phyloP scores from a whole-genome alignment of 345 rosid species.

The Pistacia integerrima region DNA sequence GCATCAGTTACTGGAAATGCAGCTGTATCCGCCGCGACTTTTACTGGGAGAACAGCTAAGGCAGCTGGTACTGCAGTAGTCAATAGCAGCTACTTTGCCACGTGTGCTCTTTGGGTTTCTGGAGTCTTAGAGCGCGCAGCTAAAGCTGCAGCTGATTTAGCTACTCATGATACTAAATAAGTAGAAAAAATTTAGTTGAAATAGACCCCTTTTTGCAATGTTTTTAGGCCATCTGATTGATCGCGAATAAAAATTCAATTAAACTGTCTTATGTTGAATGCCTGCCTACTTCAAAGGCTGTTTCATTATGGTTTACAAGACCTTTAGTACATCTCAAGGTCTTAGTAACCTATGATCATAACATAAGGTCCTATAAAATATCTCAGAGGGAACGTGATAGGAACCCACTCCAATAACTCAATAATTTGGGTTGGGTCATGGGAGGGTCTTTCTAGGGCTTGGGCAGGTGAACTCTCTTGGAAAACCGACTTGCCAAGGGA shows the following conservation, averaged over 20 bases:
- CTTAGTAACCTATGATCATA: not conserved
- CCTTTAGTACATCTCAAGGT: not conserved
- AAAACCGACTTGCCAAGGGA: too few species aligned
- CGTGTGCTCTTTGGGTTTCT: slow-evolving; percentile 86
- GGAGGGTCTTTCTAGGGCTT: too few species aligned
- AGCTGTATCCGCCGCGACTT: slow-evolving; percentile 61
- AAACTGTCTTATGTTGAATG: slow-evolving; percentile 13
- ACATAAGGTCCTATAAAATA: not conserved
- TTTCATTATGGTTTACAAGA: slow-evolving; percentile 1
- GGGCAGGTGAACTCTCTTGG: too few species aligned
- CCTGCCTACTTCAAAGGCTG: slow-evolving; percentile 3
- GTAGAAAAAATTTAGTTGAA: not conserved
- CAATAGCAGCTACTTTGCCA: slow-evolving; percentile 77
- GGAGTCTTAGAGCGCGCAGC: slow-evolving; percentile 64
- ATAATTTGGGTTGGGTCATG: too few species aligned
- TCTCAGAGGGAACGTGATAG: not conserved
- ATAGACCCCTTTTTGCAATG: not conserved
- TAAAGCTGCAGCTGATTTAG: slow-evolving; percentile 70
- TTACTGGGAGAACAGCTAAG: slow-evolving; percentile 60
- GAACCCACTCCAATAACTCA: too few species aligned
- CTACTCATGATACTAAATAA: slow-evolving; percentile 43
- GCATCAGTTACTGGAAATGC: slow-evolving; percentile 72
- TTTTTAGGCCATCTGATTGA: not conserved
- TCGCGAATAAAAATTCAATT: slow-evolving; percentile 10
- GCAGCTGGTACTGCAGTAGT: slow-evolving; percentile 67